These are phyloP conservation scores for Hyphopichia pseudoburtonii DNA, from an alignment of 1,139 yeast species.

Conservation along the genomic window DNA sequence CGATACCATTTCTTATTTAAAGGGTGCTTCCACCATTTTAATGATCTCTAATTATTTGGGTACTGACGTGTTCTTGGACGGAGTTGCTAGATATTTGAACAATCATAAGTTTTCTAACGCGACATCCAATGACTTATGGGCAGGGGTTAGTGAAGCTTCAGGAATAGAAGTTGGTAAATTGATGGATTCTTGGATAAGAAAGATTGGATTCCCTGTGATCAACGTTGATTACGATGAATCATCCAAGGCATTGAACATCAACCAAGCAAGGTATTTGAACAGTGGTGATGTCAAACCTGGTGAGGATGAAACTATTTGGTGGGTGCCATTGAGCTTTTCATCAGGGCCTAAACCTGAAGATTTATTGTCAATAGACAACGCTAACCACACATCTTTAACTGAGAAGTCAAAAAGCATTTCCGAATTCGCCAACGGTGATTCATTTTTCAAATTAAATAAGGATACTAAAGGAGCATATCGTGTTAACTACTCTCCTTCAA, in stretches of 20 bases:
- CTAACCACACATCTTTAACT: conserved; percentile 17
- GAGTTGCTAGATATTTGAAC: conserved; percentile 70
- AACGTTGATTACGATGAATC: conserved; percentile 46
- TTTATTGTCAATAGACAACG: conserved; percentile 3
- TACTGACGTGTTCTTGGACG: conserved; percentile 62
- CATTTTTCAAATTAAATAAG: conserved; percentile 60
- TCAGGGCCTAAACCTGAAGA: conserved; percentile 19
- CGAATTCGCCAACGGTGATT: conserved; percentile 15
- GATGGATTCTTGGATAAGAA: conserved; percentile 82
- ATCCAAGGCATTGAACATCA: conserved; percentile 46
- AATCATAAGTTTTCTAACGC: conserved; percentile 76
- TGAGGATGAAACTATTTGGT: conserved; percentile 72
- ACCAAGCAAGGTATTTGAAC: conserved; percentile 73
- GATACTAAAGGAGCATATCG: conserved; percentile 66
- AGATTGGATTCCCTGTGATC: conserved; percentile 82
- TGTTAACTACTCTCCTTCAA: conserved; percentile 56
- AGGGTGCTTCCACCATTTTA: conserved; percentile 75
- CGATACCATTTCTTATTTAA: conserved; percentile 65
- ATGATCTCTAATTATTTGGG: conserved; percentile 74
- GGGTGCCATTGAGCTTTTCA: conserved; percentile 63
- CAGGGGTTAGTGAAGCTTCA: conserved; percentile 66
- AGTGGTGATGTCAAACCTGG: conserved; percentile 77
- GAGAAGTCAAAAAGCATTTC: conserved; percentile 19
- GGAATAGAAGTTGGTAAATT: conserved; percentile 71
- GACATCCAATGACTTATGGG: conserved; percentile 78